Base-by-base conservation (phyloP, 257 asterid genomes). In the Primulina tabacum region DNA sequence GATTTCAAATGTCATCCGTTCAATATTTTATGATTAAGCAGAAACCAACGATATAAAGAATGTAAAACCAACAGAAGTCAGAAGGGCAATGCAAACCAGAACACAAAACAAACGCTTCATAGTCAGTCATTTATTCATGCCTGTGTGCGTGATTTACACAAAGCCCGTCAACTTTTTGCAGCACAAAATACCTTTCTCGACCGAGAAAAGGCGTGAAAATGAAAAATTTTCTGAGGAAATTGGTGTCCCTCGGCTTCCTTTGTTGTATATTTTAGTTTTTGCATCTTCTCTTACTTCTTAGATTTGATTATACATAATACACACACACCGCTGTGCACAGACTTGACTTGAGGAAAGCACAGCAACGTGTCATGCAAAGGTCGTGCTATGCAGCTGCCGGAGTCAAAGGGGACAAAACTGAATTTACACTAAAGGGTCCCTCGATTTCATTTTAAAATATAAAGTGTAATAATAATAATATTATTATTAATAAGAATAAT, bases 151-250 rank as follows among this genome's bases (percentile, higher is more conserved):
- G 74, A 34, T 64, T 60, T 26, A 66, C 40, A 35, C 38, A 68
- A 70, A 69, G 67, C 40, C 62, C 72, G 47, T 59, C 67, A 79
- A 69, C 30, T 28, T 43, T 24, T 33, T 70, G 34, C 28, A 8
- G 35, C 4, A n/a, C 59, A 7, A 56, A 63, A 57, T 62, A 38
- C 17, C 8, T 57, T 40, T 5, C 57, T 57, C 52, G 52, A 62
- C 11, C 52, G 71, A 32, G 21, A 32, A 62, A 37, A 18, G 62
- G 68, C 6, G 10, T 52, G 55, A 68, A 47, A 28, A 47, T 26
- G 28, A 35, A 52, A 4, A 58, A 43, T 12, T 33, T 65, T 73
- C 8, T 59, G 76, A 40, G 37, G 70, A 29, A n/a, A 64, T 18
- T 67, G 61, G 61, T 30, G 6, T 24, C 43, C 58, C 24, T 35